Evolutionary conservation across 2,329 filamentous ascomycete genomes (phyloP).

Genomic region (Phialemoniopsis sp.): DNA sequence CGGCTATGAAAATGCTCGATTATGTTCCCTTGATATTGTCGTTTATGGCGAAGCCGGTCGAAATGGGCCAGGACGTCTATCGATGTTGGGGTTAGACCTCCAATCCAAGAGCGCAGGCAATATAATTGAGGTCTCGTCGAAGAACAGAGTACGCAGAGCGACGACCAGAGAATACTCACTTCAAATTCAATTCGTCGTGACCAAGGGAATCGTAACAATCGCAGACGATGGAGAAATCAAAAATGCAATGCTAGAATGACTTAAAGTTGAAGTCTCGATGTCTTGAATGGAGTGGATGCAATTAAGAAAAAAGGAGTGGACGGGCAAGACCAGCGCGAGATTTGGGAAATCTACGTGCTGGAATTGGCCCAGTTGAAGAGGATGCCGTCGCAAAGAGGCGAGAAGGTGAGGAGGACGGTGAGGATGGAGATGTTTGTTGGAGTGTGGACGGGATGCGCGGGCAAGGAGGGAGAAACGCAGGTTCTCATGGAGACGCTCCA

Average conservation of each 20-base stretch:
- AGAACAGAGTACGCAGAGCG: too few relatives aligned
- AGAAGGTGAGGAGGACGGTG: constrained; percentile 13
- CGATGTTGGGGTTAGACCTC: too few relatives aligned
- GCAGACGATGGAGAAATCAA: constrained; percentile 2
- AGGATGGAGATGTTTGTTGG: too few relatives aligned
- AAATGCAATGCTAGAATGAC: constrained; percentile 12
- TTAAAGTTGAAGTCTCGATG: constrained; percentile 9
- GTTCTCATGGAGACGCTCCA: too few relatives aligned
- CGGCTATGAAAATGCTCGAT: too few relatives aligned
- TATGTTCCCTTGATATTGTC: too few relatives aligned
- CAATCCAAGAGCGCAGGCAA: too few relatives aligned
- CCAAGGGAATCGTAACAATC: constrained; percentile 6
- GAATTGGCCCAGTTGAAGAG: constrained; percentile 48
- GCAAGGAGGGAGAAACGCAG: too few relatives aligned
- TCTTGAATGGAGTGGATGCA: constrained; percentile 1
- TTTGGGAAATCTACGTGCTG: constrained; percentile 45
- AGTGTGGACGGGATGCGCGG: too few relatives aligned
- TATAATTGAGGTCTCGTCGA: too few relatives aligned
- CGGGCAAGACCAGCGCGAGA: constrained; percentile 55
- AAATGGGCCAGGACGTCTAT: too few relatives aligned
- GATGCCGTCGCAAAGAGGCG: constrained; percentile 19
- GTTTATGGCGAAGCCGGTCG: too few relatives aligned
- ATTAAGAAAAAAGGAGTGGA: constrained; percentile 47
- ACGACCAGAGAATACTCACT: not conserved
- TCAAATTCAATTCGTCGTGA: constrained; percentile 4